Evolutionary conservation across 1,284 basidiomycete species (phyloP), one percentile per base, ranked within the genome.

Genomic region (Prillingera fragicola): DNA sequence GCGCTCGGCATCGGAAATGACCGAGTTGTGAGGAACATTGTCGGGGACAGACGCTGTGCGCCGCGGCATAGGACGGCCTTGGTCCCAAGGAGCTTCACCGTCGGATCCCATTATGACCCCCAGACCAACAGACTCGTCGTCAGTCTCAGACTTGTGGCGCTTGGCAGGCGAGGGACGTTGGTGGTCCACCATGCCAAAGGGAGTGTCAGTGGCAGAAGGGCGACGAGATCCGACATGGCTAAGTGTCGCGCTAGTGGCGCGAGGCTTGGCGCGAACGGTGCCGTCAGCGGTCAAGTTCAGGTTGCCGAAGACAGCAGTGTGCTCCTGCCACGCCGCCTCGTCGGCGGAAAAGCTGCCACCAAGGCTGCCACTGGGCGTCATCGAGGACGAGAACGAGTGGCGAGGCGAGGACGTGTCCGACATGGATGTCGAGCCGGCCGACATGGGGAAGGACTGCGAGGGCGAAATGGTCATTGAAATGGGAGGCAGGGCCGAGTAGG

Each of bases 131-230:
- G 36, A 32, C 9, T 56, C 58, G 6, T 55, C 52, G 18, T 57
- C 52, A 12, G 57, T 52, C 24, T 63, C 65, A 14, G 65, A 67
- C 42, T 63, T 65, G 38, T 63, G 58, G 8, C 65, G 54, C 49
- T 63, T 54, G 23, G 24, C 15, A 15, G 38, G 43, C 31, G 35
- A 38, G 22, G 19, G 31, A 10, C 13, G n/a, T 14, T 29, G 27
- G 13, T 38, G 19, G 27, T 8, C 15, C 12, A 23, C 21, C n/a
- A 18, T 8, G 26, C 40, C 36, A 31, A 38, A 24, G 25, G 42
- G 22, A 32, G 10, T 38, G 35, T 17, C 25, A 28, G n/a, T n/a
- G 13, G 28, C 38, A 4, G 41, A 40, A 12, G 35, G 35, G 13
- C 48, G 43, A 13, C 48, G 40, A 6, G 46, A 37, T 10, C 28